phyloP scores from a whole-genome alignment of 805 yeast species.

The Myxozyma melibiosi region DNA sequence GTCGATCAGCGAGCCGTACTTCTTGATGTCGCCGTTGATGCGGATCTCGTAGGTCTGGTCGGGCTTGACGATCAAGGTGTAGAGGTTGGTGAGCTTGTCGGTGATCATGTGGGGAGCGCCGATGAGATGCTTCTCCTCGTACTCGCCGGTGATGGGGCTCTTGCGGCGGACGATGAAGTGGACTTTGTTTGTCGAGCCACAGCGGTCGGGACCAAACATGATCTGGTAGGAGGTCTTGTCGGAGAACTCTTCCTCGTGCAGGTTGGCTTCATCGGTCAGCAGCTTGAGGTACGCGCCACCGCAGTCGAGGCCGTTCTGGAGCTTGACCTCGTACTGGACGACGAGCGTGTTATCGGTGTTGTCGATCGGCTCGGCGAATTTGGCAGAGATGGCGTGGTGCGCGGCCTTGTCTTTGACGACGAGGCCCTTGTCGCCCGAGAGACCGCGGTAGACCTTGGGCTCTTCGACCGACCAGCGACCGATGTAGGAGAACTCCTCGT shows the following conservation, averaged over 20 bases:
- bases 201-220: conserved; percentile 94
- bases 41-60: conserved; percentile 76
- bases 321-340: conserved; percentile 84
- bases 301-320: conserved; percentile 76
- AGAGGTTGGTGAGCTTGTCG: conserved; percentile 59
- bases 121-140: conserved; percentile 68
- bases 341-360: conserved; percentile 70
- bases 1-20: conserved; percentile 67
- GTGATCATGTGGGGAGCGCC: conserved; percentile 68
- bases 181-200: conserved; percentile 78
- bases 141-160: conserved; percentile 55
- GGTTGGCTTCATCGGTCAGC: conserved; percentile 49
- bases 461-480: conserved; percentile 82
- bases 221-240: conserved; percentile 74
- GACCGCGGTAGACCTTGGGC: conserved; percentile 59
- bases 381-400: conserved; percentile 76
- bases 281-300: conserved; percentile 91
- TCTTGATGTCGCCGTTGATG: conserved; percentile 73
- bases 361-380: conserved; percentile 59
- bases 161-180: conserved; percentile 71
- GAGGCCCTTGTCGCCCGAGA: conserved; percentile 69
- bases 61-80: conserved; percentile 72
- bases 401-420: conserved; percentile 76
- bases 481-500: conserved; percentile 58
- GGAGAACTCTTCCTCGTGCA: conserved; percentile 53